These are phyloP conservation scores for Euphorbia celastroides DNA, from an alignment of 441 rosid species.

Conservation along the genomic window DNA sequence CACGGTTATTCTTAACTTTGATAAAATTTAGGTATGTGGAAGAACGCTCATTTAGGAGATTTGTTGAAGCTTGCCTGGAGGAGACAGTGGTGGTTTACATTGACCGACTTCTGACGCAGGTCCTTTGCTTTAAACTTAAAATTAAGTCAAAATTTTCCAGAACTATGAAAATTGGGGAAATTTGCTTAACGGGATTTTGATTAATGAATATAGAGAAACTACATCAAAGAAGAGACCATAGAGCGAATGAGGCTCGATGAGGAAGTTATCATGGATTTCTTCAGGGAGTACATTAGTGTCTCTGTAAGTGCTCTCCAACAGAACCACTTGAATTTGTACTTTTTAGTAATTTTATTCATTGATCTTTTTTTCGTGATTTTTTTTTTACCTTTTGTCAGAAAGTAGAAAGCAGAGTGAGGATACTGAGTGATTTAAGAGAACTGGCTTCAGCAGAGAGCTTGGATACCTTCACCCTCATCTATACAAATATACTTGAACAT, in stretches of 20 bases:
- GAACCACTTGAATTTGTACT: background rate
- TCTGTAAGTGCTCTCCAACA: constrained; percentile 51
- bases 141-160: constrained; percentile 10
- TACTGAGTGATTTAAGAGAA: constrained; percentile 89
- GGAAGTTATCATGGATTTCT: constrained; percentile 94
- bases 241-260: constrained; percentile 96
- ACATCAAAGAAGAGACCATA: constrained; percentile 96
- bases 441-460: constrained; percentile 99
- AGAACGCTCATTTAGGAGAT: constrained; percentile 93
- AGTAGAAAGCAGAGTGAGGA: constrained; percentile 86
- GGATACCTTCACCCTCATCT: constrained; percentile 89
- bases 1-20: constrained; percentile 14
- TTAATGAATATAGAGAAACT: constrained; percentile 55
- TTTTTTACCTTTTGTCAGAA: constrained; percentile 44
- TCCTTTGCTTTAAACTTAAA: constrained; percentile 19
- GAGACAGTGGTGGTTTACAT: constrained; percentile 83
- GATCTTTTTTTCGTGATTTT: background rate
- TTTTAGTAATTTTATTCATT: background rate
- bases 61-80: constrained; percentile 95
- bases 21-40: constrained; percentile 69
- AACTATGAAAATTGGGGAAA: constrained; percentile 7
- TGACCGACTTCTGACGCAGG: constrained; percentile 93
- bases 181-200: constrained; percentile 15
- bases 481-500: constrained; percentile 90
- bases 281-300: constrained; percentile 86